Conservation (phyloP, 192 early-diverging fungal species). For the Gaertneriomyces semiglobifer region DNA sequence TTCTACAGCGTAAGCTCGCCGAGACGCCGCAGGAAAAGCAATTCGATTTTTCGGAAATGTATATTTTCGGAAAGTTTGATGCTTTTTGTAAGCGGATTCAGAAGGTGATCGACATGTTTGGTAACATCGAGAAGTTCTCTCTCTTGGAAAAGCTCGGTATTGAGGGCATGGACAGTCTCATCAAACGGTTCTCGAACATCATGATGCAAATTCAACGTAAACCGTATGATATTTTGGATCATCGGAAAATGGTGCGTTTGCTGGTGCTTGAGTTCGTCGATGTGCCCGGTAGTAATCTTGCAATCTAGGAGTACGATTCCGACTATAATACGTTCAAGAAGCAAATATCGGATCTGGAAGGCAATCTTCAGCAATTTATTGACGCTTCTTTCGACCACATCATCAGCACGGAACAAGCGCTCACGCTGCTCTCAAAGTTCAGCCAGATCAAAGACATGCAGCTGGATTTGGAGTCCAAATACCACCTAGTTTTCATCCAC, state of each 20-base stretch:
- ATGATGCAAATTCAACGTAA: conserved; percentile 61
- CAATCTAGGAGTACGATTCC: conserved; percentile 54
- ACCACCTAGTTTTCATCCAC: conserved; percentile 61
- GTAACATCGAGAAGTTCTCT: conserved; percentile 63
- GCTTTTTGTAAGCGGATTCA: conserved; percentile 69
- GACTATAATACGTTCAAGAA: conserved; percentile 65
- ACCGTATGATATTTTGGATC: conserved; percentile 66
- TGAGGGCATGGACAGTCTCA: conserved; percentile 61
- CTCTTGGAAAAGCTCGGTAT: conserved; percentile 54
- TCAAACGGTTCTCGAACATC: conserved; percentile 61
- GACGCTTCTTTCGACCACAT: conserved; percentile 63
- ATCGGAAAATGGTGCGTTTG: conserved; percentile 56
- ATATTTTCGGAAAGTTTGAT: conserved; percentile 69
- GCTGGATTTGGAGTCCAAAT: conserved; percentile 64
- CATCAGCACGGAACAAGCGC: conserved; percentile 59
- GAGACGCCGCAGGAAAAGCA: conserved; percentile 63
- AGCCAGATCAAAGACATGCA: conserved; percentile 63
- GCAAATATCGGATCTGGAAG: conserved; percentile 60
- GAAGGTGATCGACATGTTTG: conserved; percentile 68
- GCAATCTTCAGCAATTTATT: conserved; percentile 60
- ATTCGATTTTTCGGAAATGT: conserved; percentile 68
- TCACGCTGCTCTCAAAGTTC: conserved; percentile 54
- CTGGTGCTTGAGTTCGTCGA: not conserved
- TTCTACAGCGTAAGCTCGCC: conserved; percentile 48
- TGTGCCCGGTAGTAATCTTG: conserved; percentile 1